Conservation (phyloP, 169 alveolate genomes). For the Sarcocystis neurona region DNA sequence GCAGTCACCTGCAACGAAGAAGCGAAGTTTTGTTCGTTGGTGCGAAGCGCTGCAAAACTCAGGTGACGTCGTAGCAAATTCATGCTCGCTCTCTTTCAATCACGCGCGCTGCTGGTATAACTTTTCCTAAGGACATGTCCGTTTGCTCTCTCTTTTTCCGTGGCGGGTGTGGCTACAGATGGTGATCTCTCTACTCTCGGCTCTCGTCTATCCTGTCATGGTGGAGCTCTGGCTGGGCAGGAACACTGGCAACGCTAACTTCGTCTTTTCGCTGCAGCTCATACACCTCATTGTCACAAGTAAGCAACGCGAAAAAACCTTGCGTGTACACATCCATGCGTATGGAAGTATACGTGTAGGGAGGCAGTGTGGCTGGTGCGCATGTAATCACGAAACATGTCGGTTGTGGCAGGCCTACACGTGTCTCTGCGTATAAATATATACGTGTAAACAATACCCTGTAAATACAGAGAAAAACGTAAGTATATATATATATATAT, state of each 20-base stretch:
- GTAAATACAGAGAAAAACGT: no score
- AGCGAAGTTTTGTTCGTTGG: no score
- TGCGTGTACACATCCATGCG: no score
- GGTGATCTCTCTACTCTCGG: neutral
- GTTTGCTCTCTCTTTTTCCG: neutral
- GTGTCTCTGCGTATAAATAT: no score
- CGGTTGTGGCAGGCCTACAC: no score
- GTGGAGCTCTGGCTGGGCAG: conserved; percentile 19
- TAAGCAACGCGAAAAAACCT: no score
- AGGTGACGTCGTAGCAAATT: neutral
- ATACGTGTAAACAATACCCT: no score
- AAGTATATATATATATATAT: no score
- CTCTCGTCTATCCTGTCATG: neutral
- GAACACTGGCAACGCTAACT: conserved; percentile 16
- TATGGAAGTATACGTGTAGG: no score
- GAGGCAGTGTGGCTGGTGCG: no score
- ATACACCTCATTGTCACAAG: neutral
- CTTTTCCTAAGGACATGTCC: neutral
- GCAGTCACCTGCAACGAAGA: no score
- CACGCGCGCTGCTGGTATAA: neutral
- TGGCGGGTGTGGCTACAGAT: conserved; percentile 7
- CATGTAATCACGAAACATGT: no score
- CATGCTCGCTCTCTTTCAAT: neutral
- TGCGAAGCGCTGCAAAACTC: neutral
- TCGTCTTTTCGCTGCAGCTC: neutral